Conservation (phyloP, 1,139 yeast species). For the Blastobotrys illinoisensis region DNA sequence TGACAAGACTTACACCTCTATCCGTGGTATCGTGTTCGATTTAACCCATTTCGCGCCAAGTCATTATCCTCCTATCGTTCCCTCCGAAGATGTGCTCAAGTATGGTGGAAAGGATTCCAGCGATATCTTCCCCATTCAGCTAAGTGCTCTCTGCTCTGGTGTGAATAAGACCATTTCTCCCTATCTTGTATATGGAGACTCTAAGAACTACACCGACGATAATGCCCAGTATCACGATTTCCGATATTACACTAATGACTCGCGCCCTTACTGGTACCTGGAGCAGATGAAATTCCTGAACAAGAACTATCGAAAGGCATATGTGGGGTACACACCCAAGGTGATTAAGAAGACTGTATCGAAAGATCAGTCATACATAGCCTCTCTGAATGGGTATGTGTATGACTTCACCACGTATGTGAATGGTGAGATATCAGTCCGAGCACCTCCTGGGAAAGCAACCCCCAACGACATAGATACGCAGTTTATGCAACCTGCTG, state of each 20-base stretch:
- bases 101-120: constrained; percentile 37
- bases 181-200: constrained; percentile 35
- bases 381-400: constrained; percentile 34
- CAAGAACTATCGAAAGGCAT: constrained; percentile 33
- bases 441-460: constrained; percentile 29
- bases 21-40: constrained; percentile 38
- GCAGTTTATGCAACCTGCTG: constrained; percentile 29
- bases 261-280: constrained; percentile 40
- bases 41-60: constrained; percentile 35
- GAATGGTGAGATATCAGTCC: constrained; percentile 33
- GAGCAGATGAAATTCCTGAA: constrained; percentile 36
- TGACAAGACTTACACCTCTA: constrained; percentile 32
- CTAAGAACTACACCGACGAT: constrained; percentile 33
- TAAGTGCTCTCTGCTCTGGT: constrained; percentile 37
- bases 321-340: constrained; percentile 36
- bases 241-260: constrained; percentile 35
- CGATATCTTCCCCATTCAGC: constrained; percentile 37
- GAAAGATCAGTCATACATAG: constrained; percentile 26
- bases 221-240: constrained; percentile 40
- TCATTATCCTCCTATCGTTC: constrained; percentile 37
- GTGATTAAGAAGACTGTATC: constrained; percentile 27
- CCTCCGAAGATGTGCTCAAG: constrained; percentile 30
- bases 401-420: constrained; percentile 37
- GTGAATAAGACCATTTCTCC: constrained; percentile 31
- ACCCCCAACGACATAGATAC: constrained; percentile 25